Evolutionary conservation across 2,329 filamentous ascomycete genomes (phyloP).

Genomic region (Fusarium floridanum): DNA sequence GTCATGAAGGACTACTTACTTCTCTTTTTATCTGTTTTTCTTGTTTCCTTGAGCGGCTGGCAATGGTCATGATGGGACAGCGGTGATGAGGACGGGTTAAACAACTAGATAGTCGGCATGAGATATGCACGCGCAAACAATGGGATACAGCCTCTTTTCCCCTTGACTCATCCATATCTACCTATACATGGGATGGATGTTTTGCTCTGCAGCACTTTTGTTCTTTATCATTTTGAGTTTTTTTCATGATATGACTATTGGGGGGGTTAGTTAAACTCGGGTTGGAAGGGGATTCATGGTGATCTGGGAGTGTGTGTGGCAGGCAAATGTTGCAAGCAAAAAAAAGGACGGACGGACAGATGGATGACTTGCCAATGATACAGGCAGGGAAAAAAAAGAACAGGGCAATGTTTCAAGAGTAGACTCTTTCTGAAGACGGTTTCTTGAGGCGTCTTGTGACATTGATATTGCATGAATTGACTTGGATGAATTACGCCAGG

Average conservation of each 20-base stretch:
- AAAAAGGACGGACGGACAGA: slow-evolving; percentile 11
- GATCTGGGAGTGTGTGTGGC: slow-evolving; percentile 3
- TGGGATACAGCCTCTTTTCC: background rate
- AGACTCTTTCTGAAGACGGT: background rate
- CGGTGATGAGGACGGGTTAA: slow-evolving; percentile 22
- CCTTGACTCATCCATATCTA: background rate
- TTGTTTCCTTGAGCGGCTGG: slow-evolving; percentile 27
- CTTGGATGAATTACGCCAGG: slow-evolving; percentile 14
- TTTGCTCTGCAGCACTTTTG: slow-evolving; percentile 12
- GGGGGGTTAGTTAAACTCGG: background rate
- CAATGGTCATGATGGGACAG: slow-evolving; percentile 20
- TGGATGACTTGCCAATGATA: slow-evolving; percentile 3
- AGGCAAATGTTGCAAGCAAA: slow-evolving; percentile 23
- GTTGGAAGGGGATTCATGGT: background rate
- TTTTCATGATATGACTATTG: slow-evolving; percentile 12
- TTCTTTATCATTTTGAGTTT: slow-evolving; percentile 16
- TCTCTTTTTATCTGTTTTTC: slow-evolving; percentile 24
- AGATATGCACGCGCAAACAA: slow-evolving; percentile 12
- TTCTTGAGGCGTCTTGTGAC: background rate
- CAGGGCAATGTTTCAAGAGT: slow-evolving; percentile 9
- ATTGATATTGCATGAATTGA: background rate
- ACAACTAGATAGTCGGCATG: slow-evolving; percentile 34
- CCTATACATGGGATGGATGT: background rate
- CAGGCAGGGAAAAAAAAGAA: slow-evolving; percentile 12
- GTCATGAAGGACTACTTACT: slow-evolving; percentile 13